Percentiles rank a stretch among this genome's conserved stretches.
Conservation (phyloP, 345 rosid species). For the Crucihimalaya himalaica region DNA sequence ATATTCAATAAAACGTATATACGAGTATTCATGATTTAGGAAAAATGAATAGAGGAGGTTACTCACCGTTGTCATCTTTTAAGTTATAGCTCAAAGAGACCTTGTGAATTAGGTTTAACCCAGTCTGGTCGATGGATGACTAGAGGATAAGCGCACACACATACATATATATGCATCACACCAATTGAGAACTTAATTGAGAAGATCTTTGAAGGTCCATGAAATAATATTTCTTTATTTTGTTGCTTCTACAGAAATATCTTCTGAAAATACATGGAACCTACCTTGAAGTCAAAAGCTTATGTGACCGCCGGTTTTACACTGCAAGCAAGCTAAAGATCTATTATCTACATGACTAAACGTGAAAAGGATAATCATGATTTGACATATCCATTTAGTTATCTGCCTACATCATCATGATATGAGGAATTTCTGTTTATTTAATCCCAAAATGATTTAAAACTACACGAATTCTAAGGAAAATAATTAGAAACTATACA, state of each 20-base stretch:
- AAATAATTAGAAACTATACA: not conserved
- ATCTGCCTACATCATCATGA: constrained; percentile 27
- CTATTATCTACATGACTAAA: not conserved
- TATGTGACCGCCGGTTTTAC: constrained; percentile 13
- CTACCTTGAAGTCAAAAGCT: constrained; percentile 35
- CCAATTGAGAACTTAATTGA: constrained; percentile 1
- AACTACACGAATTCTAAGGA: not conserved
- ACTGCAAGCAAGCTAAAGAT: not conserved
- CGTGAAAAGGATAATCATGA: constrained; percentile 14
- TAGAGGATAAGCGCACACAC: not conserved
- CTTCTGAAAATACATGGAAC: constrained; percentile 33
- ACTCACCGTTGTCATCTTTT: constrained; percentile 45
- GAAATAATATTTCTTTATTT: constrained; percentile 22
- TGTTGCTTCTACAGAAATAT: constrained; percentile 23
- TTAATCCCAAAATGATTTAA: not conserved
- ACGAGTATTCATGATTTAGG: not conserved
- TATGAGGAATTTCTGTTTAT: constrained; percentile 3
- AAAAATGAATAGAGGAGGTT: constrained; percentile 1
- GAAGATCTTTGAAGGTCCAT: constrained; percentile 25
- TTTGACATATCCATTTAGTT: constrained; percentile 14
- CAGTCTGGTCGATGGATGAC: constrained; percentile 17
- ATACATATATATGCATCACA: not conserved
- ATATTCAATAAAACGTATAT: not conserved
- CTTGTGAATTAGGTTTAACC: not conserved
- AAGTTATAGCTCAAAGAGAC: not conserved